phyloP scores from a whole-genome alignment of 768 basidiomycete genomes.

The Boletus huronensis region DNA sequence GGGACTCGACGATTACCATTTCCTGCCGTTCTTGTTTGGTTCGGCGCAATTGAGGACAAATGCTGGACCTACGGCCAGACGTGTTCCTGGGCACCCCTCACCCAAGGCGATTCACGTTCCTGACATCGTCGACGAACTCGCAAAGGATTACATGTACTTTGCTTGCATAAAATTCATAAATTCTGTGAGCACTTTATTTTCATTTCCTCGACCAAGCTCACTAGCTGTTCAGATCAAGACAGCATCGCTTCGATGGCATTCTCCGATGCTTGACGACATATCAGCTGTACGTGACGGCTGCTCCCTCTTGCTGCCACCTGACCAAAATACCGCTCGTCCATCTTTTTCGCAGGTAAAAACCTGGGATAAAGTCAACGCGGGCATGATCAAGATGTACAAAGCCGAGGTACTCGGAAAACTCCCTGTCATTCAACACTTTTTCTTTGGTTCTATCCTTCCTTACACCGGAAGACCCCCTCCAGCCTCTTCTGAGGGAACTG shows the following conservation, averaged over 20 bases:
- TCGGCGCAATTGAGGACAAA: slow-evolving; percentile 59
- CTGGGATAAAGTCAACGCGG: slow-evolving; percentile 95
- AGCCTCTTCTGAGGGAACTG: slow-evolving; percentile 18
- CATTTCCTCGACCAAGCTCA: not conserved
- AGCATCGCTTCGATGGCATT: slow-evolving; percentile 95
- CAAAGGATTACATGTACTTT: slow-evolving; percentile 94
- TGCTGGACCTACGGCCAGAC: slow-evolving; percentile 5
- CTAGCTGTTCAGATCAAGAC: slow-evolving; percentile 72
- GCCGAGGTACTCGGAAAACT: slow-evolving; percentile 95
- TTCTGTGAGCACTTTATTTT: slow-evolving; percentile 52
- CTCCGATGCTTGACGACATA: slow-evolving; percentile 98
- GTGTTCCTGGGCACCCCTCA: slow-evolving; percentile 62
- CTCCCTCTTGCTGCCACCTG: not conserved
- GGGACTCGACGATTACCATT: slow-evolving; percentile 97
- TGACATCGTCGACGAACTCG: slow-evolving; percentile 90
- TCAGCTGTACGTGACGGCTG: slow-evolving; percentile 53
- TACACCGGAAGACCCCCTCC: slow-evolving; percentile 60
- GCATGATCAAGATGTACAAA: slow-evolving; percentile 97
- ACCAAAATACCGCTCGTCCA: not conserved
- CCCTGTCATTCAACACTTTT: slow-evolving; percentile 93
- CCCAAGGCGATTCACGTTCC: slow-evolving; percentile 91
- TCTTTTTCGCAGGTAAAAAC: slow-evolving; percentile 61
- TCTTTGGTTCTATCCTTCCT: slow-evolving; percentile 79
- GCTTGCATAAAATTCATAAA: slow-evolving; percentile 96
- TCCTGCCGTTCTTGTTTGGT: slow-evolving; percentile 87